Evolutionary conservation across 2,329 filamentous ascomycete genomes (phyloP), one percentile per base, ranked within the genome.

Genomic region (Salinomyces thailandicus): DNA sequence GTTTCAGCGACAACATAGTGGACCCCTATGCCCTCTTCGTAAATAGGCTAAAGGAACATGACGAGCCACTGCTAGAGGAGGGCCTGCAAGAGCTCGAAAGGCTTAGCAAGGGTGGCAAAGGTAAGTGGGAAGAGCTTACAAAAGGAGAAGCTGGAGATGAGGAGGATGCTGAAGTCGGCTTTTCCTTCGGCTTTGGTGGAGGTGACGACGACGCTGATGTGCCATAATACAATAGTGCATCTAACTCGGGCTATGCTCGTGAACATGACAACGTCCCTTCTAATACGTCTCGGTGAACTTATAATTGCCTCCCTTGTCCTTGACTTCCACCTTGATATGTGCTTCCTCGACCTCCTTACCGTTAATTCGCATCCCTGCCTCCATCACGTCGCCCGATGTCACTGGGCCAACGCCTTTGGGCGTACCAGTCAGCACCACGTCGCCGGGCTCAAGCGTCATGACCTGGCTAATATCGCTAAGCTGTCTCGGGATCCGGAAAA

Each of bases 401-500:
- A 94, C 86, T 14, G 79, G 72, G 1, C 91, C 91, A 2, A 98
- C 91, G 9, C 91, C 91, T 66, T 95, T 95, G 33, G 91, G 91
- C 34, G 91, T 98, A 13, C 91, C 91, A n/a, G 91, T 98, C 50
- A 98, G 66, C 33, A 98, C 77, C 54, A 98, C 79, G 61, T 98
- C 91, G 33, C 89, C 91, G 54, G 82, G 76, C 62, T 93, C 81
- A 41, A 98, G 69, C 6, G 85, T 86, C 86, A 96, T 95, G 39
- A 96, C 87, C 58, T 80, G 80, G 47, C 85, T 91, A 57, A 98
- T 93, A 65, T 95, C 86, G 53, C 81, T 83, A 55, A 98, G 62
- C 46, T 93, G 78, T 49, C 84, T 72, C 15, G 89, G 87, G 53
- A 98, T 91, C 39, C 75, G 73, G 71, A 93, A 94, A 41, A 98